Evolutionary conservation across 2,329 filamentous ascomycete genomes (phyloP).

Genomic region (Fusarium stilboides): DNA sequence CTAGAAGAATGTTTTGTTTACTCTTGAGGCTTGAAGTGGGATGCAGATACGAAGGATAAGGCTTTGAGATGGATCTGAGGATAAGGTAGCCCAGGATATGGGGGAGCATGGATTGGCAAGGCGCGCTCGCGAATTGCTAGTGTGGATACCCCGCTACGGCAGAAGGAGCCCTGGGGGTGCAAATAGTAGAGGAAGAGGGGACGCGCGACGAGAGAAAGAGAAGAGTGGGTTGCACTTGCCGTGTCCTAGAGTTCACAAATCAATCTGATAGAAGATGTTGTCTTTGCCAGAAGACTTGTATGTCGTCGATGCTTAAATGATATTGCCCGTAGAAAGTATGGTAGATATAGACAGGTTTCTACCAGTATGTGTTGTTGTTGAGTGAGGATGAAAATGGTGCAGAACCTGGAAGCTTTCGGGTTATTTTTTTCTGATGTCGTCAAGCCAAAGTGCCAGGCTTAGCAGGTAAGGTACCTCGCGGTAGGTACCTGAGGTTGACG

Average conservation of each 20-base stretch:
- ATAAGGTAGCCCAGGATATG: constrained; percentile 40
- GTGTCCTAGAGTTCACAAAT: neutral
- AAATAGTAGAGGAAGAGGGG: constrained; percentile 34
- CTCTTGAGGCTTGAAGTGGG: constrained; percentile 40
- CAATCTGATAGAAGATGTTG: neutral
- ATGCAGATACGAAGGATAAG: constrained; percentile 45
- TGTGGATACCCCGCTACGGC: constrained; percentile 55
- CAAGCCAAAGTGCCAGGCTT: constrained; percentile 9
- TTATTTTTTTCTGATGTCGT: constrained; percentile 9
- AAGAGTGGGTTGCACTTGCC: constrained; percentile 3
- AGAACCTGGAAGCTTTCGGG: constrained; percentile 24
- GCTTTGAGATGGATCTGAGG: constrained; percentile 44
- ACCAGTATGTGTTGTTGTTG: neutral
- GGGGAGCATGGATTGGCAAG: constrained; percentile 54
- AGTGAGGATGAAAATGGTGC: constrained; percentile 31
- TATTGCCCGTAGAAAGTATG: neutral
- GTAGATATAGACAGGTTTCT: neutral
- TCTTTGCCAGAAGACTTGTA: neutral
- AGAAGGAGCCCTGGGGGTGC: constrained; percentile 39
- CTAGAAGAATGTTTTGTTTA: constrained; percentile 33
- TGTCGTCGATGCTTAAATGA: neutral
- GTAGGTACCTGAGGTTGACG: neutral
- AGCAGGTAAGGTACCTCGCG: neutral
- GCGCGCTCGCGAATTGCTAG: constrained; percentile 53
- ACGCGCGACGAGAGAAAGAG: constrained; percentile 2